Conservation (phyloP, 2,329 filamentous ascomycete genomes). For the Didymella exigua region DNA sequence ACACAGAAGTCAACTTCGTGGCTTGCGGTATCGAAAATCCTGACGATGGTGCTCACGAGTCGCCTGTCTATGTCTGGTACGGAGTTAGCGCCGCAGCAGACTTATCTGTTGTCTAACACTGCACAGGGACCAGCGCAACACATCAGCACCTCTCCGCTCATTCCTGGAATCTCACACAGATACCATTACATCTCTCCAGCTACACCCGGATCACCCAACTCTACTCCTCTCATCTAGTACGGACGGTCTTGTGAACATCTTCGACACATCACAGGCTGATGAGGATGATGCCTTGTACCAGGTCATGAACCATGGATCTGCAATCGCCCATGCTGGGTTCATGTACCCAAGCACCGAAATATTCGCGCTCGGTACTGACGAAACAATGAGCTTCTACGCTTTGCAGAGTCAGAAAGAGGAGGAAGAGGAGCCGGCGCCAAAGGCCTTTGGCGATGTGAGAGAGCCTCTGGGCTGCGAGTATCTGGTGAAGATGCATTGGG, state of each 20-base stretch:
- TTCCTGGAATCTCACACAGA: constrained; percentile 59
- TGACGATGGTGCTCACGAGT: constrained; percentile 55
- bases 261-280: constrained; percentile 66
- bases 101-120: constrained; percentile 7
- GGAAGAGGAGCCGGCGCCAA: constrained; percentile 57
- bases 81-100: neutral
- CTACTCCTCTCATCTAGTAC: constrained; percentile 77
- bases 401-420: constrained; percentile 67
- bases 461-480: constrained; percentile 73
- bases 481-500: constrained; percentile 69
- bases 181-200: constrained; percentile 65
- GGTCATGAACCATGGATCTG: constrained; percentile 77
- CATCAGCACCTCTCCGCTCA: constrained; percentile 43
- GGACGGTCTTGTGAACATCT: constrained; percentile 78
- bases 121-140: constrained; percentile 49
- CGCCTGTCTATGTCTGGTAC: constrained; percentile 48
- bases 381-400: constrained; percentile 75
- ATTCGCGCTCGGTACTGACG: constrained; percentile 77
- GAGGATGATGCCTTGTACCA: constrained; percentile 80
- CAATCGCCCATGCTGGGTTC: constrained; percentile 77
- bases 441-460: constrained; percentile 70
- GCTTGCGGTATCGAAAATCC: constrained; percentile 74
- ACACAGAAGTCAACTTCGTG: constrained; percentile 62
- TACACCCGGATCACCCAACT: constrained; percentile 65
- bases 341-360: constrained; percentile 60